phyloP scores from a whole-genome alignment of 208 protist genomes.

The Trypanosoma vivax region DNA sequence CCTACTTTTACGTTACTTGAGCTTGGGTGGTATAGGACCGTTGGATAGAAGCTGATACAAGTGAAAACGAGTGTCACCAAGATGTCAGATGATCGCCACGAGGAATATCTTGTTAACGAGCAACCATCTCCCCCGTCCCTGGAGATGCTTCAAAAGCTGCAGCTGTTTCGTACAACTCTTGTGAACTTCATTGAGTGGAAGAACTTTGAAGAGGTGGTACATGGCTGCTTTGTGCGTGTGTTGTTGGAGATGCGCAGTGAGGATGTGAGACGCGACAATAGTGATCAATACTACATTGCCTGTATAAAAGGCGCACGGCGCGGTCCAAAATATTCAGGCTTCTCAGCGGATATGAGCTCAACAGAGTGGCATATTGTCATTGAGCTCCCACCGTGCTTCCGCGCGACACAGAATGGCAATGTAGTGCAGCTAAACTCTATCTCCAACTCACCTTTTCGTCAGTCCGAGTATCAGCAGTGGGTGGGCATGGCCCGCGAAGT shows the following conservation, averaged over 20 bases:
- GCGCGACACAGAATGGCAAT: slow-evolving; percentile 77
- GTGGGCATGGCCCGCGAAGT: slow-evolving; percentile 54
- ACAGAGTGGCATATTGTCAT: slow-evolving; percentile 88
- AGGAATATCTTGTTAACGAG: slow-evolving; percentile 15
- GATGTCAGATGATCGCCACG: slow-evolving; percentile 6
- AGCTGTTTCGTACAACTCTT: slow-evolving; percentile 82
- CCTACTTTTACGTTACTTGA: too few species aligned
- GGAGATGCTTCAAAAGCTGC: slow-evolving; percentile 66
- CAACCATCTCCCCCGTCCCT: slow-evolving; percentile 47
- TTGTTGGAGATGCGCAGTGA: slow-evolving; percentile 86
- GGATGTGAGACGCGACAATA: slow-evolving; percentile 58
- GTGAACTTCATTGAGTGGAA: slow-evolving; percentile 83
- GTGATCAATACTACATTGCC: slow-evolving; percentile 87
- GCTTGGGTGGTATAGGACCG: too few species aligned
- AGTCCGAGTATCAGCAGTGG: slow-evolving; percentile 84
- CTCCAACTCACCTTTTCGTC: slow-evolving; percentile 81
- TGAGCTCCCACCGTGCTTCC: slow-evolving; percentile 86
- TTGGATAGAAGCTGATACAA: too few species aligned
- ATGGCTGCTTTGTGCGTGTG: slow-evolving; percentile 86
- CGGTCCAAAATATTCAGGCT: slow-evolving; percentile 81
- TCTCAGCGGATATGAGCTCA: slow-evolving; percentile 68
- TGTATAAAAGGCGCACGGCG: slow-evolving; percentile 70
- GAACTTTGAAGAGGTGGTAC: slow-evolving; percentile 77
- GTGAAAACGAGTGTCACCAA: not conserved
- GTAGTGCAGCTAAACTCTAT: slow-evolving; percentile 89